Evolutionary conservation across 768 basidiomycete genomes (phyloP), one percentile per base, ranked within the genome.

Genomic region (Albatrellus ellisii): DNA sequence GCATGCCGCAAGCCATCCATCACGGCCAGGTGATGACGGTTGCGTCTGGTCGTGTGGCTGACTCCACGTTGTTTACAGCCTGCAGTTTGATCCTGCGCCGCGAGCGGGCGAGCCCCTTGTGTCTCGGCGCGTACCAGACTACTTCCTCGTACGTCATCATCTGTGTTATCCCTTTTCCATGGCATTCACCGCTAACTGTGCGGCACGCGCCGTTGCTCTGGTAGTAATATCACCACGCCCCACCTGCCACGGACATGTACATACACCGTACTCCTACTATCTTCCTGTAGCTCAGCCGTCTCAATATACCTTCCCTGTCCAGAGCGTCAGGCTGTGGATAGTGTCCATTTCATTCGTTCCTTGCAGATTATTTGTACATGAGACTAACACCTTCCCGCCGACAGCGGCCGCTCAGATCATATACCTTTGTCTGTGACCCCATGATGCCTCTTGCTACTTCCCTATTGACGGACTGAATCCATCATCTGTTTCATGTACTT

Each of bases 81-180:
- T 99, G 64, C 95, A 99, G 77, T 99, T 98, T 64, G 95, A 99
- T 66, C 95, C 95, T 57, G 95, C 95, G 53, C 95, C 95, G 54
- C 74, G 95, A 60, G 91, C 94, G 57, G 95, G 95, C 53, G 95
- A 99, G 62, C 95, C 95, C 37, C 79, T 98, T 46, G 95, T 99
- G 50, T 91, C 92, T 58, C 75, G 87, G 64, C 83, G 87, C 62
- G 87, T 89, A 63, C 87, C 87, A 57, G 87, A 90, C 65, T 90
- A 90, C 65, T 90, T 90, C 76, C 73, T 90, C 59, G 86, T 89
- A 56, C 56, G 79, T 68, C 35, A 5, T 22, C 11, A 18, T 29
- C 2, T 17, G 8, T 26, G 2, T 12, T 28, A 4, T 10, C 33
- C 1, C 5, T 29, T 22, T n/a, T n/a, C 27, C 34, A 31, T 7